Evolutionary conservation across 1,139 yeast genomes (phyloP), one percentile per base, ranked within the genome.

Genomic region (Geotrichum australiense): DNA sequence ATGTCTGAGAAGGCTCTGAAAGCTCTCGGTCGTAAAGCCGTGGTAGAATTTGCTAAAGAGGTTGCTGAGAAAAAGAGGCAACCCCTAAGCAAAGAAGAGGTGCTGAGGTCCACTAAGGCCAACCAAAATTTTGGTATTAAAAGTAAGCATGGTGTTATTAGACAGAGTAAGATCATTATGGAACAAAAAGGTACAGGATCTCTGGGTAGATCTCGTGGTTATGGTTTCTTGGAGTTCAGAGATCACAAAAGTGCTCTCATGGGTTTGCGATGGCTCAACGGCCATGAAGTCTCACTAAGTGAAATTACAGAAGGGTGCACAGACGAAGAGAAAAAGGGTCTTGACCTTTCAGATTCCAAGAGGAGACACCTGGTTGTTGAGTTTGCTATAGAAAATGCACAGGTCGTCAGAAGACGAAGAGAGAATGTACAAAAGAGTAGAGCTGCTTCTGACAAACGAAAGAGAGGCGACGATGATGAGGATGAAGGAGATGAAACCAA

Each of bases 221-320:
- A 89, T 56, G 99, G 99, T 49, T 89, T 91, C 69, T 66, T 91
- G 42, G 98, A 93, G 64, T 87, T 74, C 63, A 78, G 91, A 64
- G 95, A 89, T 62, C 99, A 91, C 62, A 84, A 83, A 62, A 64
- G 83, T 48, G 98, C 99, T 1, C 72, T 91, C 50, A 89, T 89
- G 96, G 97, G 94, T 4, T 73, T 91, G 48, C 77, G 99, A 69
- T 93, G 96, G 96, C 73, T 91, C 61, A 91, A 91, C 65, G 96
- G 95, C 2, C 96, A 91, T 60, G 81, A 76, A 55, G 95, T 91
- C 10, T 66, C 84, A 0, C 64, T 63, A 35, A 76, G 73, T 7
- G 96, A 89, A 62, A 73, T 85, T 28, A 53, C 74, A 15, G 86
- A 73, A 47, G 95, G 94, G 8, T 61, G 82, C 48, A 67, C 71